Evolutionary conservation across 176 grass and related monocot species (phyloP).

Genomic region (Thalia dealbata): DNA sequence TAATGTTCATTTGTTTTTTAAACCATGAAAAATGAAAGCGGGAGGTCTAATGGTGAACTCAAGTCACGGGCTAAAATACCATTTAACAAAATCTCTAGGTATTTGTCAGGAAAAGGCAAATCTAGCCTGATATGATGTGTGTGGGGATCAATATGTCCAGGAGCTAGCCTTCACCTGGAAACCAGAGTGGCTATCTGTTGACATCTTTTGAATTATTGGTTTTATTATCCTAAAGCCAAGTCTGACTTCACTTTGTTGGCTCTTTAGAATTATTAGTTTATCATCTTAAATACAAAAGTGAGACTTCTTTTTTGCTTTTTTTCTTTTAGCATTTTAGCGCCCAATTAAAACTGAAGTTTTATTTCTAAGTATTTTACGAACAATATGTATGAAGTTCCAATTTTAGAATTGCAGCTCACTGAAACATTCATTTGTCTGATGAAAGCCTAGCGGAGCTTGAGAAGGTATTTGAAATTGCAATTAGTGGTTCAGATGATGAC

Average conservation of each 20-base stretch:
- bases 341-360: neutral
- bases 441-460: slow-evolving; percentile 96
- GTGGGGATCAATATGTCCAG: neutral
- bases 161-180: no score
- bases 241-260: neutral
- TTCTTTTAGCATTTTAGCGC: neutral
- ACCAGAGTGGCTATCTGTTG: no score
- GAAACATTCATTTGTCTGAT: slow-evolving; percentile 62
- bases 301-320: neutral
- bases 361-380: neutral
- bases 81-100: neutral
- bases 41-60: neutral
- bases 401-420: slow-evolving; percentile 16
- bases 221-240: neutral
- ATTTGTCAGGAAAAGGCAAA: neutral
- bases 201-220: no score
- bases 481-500: slow-evolving; percentile 67
- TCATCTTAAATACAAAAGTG: neutral
- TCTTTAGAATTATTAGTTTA: neutral
- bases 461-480: slow-evolving; percentile 87
- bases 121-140: neutral
- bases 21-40: neutral
- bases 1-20: neutral
- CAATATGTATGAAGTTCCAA: neutral
- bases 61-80: neutral